phyloP scores from a whole-genome alignment of 2,329 filamentous ascomycete genomes.

The Apiospora marii region DNA sequence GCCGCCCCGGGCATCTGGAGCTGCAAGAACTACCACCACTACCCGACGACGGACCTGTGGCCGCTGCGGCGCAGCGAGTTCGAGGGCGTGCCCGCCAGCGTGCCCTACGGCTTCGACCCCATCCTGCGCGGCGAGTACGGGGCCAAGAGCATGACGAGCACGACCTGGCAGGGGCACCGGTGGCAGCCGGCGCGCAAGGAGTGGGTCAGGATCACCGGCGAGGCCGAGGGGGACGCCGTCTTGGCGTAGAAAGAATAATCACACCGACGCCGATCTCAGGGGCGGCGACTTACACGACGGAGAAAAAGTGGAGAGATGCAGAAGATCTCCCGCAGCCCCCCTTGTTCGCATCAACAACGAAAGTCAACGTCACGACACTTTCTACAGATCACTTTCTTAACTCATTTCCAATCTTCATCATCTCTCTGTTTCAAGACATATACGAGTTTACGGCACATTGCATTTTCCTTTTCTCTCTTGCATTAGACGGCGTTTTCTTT shows the following conservation, averaged over 20 bases:
- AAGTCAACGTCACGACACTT: no score
- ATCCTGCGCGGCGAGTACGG: slow-evolving; percentile 73
- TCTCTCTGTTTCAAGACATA: not conserved
- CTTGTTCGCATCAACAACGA: not conserved
- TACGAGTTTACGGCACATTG: not conserved
- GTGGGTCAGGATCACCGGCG: slow-evolving; percentile 59
- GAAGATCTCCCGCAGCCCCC: not conserved
- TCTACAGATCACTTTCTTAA: not conserved
- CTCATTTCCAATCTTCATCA: not conserved
- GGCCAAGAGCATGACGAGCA: slow-evolving; percentile 64
- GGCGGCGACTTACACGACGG: not conserved
- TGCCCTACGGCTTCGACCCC: slow-evolving; percentile 74
- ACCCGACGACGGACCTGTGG: slow-evolving; percentile 75
- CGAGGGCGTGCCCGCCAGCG: slow-evolving; percentile 73
- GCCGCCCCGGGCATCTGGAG: slow-evolving; percentile 72
- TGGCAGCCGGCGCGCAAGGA: slow-evolving; percentile 66
- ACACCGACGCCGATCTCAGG: not conserved
- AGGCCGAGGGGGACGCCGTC: slow-evolving; percentile 37
- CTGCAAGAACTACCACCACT: slow-evolving; percentile 83
- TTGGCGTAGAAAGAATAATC: not conserved
- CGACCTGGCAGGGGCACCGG: slow-evolving; percentile 56
- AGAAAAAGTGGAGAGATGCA: not conserved
- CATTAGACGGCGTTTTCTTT: not conserved
- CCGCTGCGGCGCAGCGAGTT: slow-evolving; percentile 78
- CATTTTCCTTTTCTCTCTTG: not conserved